Evolutionary conservation across 768 basidiomycete genomes (phyloP).

Genomic region (Russula lepida): DNA sequence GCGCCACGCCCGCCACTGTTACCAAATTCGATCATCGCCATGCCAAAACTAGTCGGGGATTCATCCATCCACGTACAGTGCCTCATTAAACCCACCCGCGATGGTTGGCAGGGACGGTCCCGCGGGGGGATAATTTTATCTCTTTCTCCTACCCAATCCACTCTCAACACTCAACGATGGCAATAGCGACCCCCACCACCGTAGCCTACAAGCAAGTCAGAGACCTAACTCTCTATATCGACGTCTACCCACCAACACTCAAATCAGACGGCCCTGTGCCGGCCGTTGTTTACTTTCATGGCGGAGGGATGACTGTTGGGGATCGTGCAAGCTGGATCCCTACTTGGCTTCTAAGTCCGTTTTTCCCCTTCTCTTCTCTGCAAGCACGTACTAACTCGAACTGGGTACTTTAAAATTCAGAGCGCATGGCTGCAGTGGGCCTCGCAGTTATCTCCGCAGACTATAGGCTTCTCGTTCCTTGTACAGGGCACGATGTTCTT

Average conservation of each 20-base stretch:
- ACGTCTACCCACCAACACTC: conserved; percentile 35
- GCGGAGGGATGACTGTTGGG: conserved; percentile 55
- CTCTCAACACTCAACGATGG: not conserved
- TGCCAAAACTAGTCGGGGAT: no score
- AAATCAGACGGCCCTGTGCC: conserved; percentile 17
- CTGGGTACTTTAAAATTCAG: conserved; percentile 27
- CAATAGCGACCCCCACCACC: conserved; percentile 17
- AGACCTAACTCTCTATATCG: conserved; percentile 25
- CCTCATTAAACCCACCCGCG: not conserved
- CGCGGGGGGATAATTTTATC: not conserved
- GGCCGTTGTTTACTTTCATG: conserved; percentile 35
- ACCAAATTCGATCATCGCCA: not conserved
- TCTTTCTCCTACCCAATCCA: not conserved
- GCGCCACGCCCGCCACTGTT: not conserved
- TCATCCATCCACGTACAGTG: not conserved
- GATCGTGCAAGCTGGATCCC: conserved; percentile 57
- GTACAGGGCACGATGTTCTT: conserved; percentile 49
- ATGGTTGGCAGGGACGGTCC: not conserved
- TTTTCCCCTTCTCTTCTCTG: not conserved
- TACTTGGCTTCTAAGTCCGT: conserved; percentile 49
- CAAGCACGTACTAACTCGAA: not conserved
- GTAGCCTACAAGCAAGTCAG: conserved; percentile 32
- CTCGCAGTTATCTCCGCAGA: conserved; percentile 55
- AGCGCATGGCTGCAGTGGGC: conserved; percentile 39
- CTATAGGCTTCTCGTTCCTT: conserved; percentile 46